A percentile compares a stretch with the other conserved stretches of the same genome.
Evolutionary conservation across 2,329 filamentous ascomycete species (phyloP).

Genomic region (Aspergillus eucalypticola): DNA sequence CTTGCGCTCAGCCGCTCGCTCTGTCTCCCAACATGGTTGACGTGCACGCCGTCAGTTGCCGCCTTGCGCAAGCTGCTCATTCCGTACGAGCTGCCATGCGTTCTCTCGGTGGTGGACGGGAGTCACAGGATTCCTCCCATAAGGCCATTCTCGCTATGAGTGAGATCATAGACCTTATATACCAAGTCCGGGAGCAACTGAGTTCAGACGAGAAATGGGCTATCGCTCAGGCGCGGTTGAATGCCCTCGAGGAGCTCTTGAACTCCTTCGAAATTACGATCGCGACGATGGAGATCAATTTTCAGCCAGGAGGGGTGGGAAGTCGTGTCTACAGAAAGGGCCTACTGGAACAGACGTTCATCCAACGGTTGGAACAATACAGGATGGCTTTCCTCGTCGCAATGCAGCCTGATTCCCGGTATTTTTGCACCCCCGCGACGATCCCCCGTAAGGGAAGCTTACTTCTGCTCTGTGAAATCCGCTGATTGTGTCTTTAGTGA

Average conservation of each 20-base stretch:
- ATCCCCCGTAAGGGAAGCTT: conserved; percentile 22
- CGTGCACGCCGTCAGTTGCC: conserved; percentile 9
- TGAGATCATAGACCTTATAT: conserved; percentile 27
- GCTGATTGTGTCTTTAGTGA: no score
- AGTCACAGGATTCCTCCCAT: conserved; percentile 27
- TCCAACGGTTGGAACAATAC: conserved; percentile 33
- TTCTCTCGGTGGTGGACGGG: conserved; percentile 23
- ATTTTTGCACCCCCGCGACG: not conserved
- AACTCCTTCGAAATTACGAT: conserved; percentile 18
- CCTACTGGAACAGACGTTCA: conserved; percentile 28
- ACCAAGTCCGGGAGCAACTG: conserved; percentile 26
- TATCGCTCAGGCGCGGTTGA: conserved; percentile 20
- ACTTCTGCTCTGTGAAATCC: no score
- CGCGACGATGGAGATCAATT: conserved; percentile 27
- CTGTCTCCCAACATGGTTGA: conserved; percentile 11
- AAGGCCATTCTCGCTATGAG: conserved; percentile 23
- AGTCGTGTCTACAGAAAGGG: conserved; percentile 26
- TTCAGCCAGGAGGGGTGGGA: conserved; percentile 35
- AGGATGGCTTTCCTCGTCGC: conserved; percentile 30
- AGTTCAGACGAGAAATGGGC: conserved; percentile 28
- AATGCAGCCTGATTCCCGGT: conserved; percentile 30
- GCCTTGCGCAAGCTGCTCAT: conserved; percentile 21
- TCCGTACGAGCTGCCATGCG: conserved; percentile 25
- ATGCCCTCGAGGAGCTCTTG: conserved; percentile 26
- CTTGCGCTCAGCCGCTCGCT: no score